A percentile compares a stretch with the other conserved stretches of the same genome.
Evolutionary conservation across 768 basidiomycete species (phyloP).

Genomic region (Fibroporia radiculosa): DNA sequence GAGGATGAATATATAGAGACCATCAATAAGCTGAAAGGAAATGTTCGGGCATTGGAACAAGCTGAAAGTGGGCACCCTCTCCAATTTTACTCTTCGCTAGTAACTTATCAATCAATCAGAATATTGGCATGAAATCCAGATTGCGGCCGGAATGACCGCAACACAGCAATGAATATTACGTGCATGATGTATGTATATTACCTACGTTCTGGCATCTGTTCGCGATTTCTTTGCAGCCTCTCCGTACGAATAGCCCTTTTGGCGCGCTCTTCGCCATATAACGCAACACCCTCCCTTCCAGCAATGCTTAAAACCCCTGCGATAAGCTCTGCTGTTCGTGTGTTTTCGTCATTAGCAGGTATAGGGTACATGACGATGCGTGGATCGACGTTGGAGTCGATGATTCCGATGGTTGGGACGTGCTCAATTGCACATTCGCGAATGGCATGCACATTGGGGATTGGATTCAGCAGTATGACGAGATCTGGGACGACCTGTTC

Average conservation of each 20-base stretch:
- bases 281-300: constrained; percentile 62
- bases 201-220: neutral
- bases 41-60: constrained; percentile 73
- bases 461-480: constrained; percentile 85
- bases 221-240: constrained; percentile 2
- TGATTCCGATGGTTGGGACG: constrained; percentile 89
- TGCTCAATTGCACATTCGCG: constrained; percentile 86
- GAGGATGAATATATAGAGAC: constrained; percentile 97
- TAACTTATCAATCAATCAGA: constrained; percentile 32
- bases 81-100: neutral
- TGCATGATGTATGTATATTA: constrained; percentile 2
- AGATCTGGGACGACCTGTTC: constrained; percentile 75
- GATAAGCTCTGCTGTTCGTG: constrained; percentile 84
- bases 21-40: constrained; percentile 87
- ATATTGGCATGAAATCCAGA: constrained; percentile 66
- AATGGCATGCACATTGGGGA: constrained; percentile 77
- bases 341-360: constrained; percentile 95
- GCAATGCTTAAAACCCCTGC: constrained; percentile 88
- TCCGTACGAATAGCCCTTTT: neutral
- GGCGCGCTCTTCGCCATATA: constrained; percentile 27
- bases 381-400: constrained; percentile 95
- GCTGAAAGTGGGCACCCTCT: constrained; percentile 70
- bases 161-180: neutral
- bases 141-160: constrained; percentile 8
- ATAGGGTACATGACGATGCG: constrained; percentile 97